Percentiles rank a stretch among this genome's conserved stretches.
phyloP scores from a whole-genome alignment of 2,329 filamentous ascomycete genomes.

The Tolypocladium sp. region DNA sequence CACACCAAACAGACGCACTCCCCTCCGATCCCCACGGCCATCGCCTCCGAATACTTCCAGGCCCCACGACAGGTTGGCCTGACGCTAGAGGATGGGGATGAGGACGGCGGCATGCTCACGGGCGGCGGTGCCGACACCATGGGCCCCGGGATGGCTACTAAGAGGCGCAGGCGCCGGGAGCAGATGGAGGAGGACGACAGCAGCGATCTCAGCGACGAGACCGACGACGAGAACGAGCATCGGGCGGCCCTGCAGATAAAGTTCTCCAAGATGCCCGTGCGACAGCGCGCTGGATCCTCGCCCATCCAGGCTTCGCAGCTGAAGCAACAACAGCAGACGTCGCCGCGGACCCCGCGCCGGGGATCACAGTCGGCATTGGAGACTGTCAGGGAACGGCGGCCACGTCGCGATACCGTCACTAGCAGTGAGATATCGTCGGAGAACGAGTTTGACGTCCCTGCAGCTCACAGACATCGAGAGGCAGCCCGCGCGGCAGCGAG shows the following conservation, averaged over 20 bases:
- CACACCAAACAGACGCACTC: slow-evolving; percentile 79
- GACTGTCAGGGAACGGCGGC: slow-evolving; percentile 53
- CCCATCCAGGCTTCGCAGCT: slow-evolving; percentile 63
- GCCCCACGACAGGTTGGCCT: slow-evolving; percentile 54
- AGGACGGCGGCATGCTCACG: slow-evolving; percentile 64
- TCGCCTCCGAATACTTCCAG: slow-evolving; percentile 78
- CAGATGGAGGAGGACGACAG: slow-evolving; percentile 80
- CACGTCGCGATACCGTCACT: slow-evolving; percentile 66
- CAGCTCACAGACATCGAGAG: slow-evolving; percentile 55
- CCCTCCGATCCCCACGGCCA: slow-evolving; percentile 73
- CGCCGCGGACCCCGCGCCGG: slow-evolving; percentile 43
- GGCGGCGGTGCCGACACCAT: slow-evolving; percentile 59
- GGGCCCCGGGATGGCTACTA: slow-evolving; percentile 57
- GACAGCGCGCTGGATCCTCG: slow-evolving; percentile 79
- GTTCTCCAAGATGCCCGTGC: slow-evolving; percentile 90
- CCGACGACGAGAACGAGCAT: slow-evolving; percentile 66
- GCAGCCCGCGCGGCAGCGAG: slow-evolving; percentile 47
- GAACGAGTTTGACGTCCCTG: slow-evolving; percentile 63
- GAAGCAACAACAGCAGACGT: slow-evolving; percentile 46
- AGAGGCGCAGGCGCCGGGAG: slow-evolving; percentile 57
- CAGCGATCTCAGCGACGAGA: slow-evolving; percentile 76
- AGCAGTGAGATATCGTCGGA: slow-evolving; percentile 79
- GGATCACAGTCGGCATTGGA: slow-evolving; percentile 66
- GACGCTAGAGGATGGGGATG: slow-evolving; percentile 60
- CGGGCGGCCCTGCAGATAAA: slow-evolving; percentile 84